Conservation (phyloP, 305 asterid species). For the Ilex paraguariensis region DNA sequence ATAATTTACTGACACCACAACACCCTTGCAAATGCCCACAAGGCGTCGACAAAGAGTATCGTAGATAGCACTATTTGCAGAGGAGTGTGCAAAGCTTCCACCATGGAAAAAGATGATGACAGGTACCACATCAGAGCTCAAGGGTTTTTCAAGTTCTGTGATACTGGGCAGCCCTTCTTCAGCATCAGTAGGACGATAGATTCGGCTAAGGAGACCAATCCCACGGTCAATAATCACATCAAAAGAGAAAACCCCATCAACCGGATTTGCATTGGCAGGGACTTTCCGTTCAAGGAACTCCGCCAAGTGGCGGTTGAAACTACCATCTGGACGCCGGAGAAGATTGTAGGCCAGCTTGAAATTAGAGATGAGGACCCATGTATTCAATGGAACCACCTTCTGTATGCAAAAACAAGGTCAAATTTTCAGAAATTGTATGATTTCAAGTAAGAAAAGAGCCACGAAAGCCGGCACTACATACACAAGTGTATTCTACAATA, state of each 20-base stretch:
- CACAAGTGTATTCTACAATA: neutral
- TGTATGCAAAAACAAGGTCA: conserved; percentile 9
- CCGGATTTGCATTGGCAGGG: conserved; percentile 18
- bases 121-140: conserved; percentile 20
- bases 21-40: conserved; percentile 21
- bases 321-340: conserved; percentile 27
- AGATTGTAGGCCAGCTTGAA: conserved; percentile 25
- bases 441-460: conserved; percentile 1
- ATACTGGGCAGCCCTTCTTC: conserved; percentile 12
- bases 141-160: conserved; percentile 16
- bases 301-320: conserved; percentile 28
- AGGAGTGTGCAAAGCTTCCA: conserved; percentile 28
- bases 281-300: conserved; percentile 28
- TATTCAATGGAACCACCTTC: conserved; percentile 25
- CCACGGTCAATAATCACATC: conserved; percentile 18
- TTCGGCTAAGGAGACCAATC: conserved; percentile 18
- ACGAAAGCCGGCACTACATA: conserved; percentile 5
- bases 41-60: conserved; percentile 26
- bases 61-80: conserved; percentile 21
- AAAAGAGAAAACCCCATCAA: conserved; percentile 24
- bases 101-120: conserved; percentile 29
- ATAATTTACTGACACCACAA: conserved; percentile 27
- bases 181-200: conserved; percentile 16
- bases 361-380: conserved; percentile 24
- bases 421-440: conserved; percentile 6